phyloP scores from a whole-genome alignment of 116 monocot species.

The Papilionanthe hybrid region DNA sequence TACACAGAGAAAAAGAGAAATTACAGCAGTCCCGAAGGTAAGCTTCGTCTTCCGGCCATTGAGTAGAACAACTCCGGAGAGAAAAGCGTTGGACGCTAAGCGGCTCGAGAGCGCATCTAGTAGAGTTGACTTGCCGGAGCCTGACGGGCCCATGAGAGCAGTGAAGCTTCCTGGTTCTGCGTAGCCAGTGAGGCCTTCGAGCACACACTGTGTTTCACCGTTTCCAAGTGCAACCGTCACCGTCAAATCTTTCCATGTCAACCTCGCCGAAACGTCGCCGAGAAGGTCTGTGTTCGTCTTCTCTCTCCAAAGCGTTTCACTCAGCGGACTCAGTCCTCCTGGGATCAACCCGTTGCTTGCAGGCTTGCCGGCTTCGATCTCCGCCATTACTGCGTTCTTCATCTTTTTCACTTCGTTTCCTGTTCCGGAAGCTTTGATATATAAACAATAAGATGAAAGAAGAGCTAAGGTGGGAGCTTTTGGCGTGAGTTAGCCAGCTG shows the following conservation, averaged over 20 bases:
- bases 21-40: slow-evolving; percentile 71
- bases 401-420: slow-evolving; percentile 4
- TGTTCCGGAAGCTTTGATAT: neutral
- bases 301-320: slow-evolving; percentile 80
- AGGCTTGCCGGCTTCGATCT: slow-evolving; percentile 39
- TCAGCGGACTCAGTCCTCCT: slow-evolving; percentile 63
- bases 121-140: slow-evolving; percentile 83
- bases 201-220: slow-evolving; percentile 64
- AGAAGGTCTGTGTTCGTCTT: slow-evolving; percentile 40
- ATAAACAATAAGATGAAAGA: neutral
- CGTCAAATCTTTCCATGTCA: slow-evolving; percentile 78
- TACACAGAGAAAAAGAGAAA: neutral
- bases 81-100: slow-evolving; percentile 77
- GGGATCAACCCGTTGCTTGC: slow-evolving; percentile 18
- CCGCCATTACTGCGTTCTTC: slow-evolving; percentile 37
- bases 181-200: slow-evolving; percentile 65
- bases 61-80: slow-evolving; percentile 62
- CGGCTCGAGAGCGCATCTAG: slow-evolving; percentile 73
- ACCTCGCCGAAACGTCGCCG: slow-evolving; percentile 69
- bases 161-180: slow-evolving; percentile 76
- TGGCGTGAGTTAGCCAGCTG: neutral
- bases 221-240: slow-evolving; percentile 51
- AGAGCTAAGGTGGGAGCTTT: neutral
- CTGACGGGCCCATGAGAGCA: slow-evolving; percentile 90
- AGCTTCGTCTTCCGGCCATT: slow-evolving; percentile 80